Percentiles rank a stretch among this genome's conserved stretches.
Conservation (phyloP, 2,329 filamentous ascomycete species). For the Coniochaeta sp. region DNA sequence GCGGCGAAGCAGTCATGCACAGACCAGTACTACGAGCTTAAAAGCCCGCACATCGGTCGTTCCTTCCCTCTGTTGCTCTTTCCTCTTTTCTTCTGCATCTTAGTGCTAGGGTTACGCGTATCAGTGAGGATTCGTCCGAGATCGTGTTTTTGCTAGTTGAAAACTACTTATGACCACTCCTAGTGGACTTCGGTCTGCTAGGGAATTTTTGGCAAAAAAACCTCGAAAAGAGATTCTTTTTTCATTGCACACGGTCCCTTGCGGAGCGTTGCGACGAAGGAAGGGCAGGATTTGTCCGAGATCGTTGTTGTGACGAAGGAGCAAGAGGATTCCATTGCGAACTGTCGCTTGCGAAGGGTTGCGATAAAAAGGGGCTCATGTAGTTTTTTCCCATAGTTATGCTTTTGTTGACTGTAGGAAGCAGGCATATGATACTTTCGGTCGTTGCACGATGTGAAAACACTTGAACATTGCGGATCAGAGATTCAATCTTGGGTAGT, state of each 20-base stretch:
- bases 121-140: conserved; percentile 85
- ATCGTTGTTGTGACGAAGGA: too few species aligned
- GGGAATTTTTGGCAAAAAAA: conserved; percentile 70
- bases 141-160: conserved; percentile 86
- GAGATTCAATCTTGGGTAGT: too few species aligned
- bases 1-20: conserved; percentile 7
- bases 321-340: neutral
- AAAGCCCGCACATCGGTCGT: conserved; percentile 7
- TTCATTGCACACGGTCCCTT: conserved; percentile 40
- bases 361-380: neutral
- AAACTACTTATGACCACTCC: conserved; percentile 79
- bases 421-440: too few species aligned
- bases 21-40: conserved; percentile 11
- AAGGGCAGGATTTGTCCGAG: conserved; percentile 1
- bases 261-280: conserved; percentile 44
- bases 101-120: conserved; percentile 73
- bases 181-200: conserved; percentile 59
- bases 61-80: conserved; percentile 14
- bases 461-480: too few species aligned
- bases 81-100: conserved; percentile 43
- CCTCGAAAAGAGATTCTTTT: conserved; percentile 17
- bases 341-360: neutral
- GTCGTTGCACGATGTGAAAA: too few species aligned
- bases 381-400: too few species aligned
- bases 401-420: too few species aligned